Base-by-base conservation (phyloP, 192 early-diverging fungal genomes). In the Umbelopsis sp. region DNA sequence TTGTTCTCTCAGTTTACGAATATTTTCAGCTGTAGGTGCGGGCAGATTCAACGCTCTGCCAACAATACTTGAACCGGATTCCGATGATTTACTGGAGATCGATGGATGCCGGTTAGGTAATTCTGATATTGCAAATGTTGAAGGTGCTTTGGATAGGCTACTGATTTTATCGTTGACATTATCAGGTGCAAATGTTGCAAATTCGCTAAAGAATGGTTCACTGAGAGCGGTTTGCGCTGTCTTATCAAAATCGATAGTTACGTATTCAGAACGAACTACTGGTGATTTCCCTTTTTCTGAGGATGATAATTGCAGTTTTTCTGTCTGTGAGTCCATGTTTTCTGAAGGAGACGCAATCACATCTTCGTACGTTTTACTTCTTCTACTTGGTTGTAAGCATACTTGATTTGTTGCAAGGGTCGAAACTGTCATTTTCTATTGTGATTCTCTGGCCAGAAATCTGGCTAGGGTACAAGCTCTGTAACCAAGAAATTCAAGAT, bases 1-100 rank as follows among this genome's bases (percentile, higher is more conserved):
- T 10, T 84, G 79, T 26, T 83, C 71, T 34, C 88, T 82, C 49
- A 77, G 75, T 38, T 51, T 25, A n/a, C 72, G 69, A 45, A 85
- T 66, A 25, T 77, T 76, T 69, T 85, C 77, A 22, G 54, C 69
- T 4, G 81, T 81, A 66, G 69, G 71, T 31, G 84, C 76, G 16
- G 78, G 78, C 41, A 75, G 26, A 62, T 62, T 62, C 16, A 20
- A n/a, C 20, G 31, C 56, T 62, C 29, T 29, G 14, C 29, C 56
- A 62, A 34, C 11, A 17, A 62, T 62, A 62, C 56, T 62, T 62
- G 56, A 62, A 14, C 31, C 31, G 12, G 56, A 36, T 16, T 62
- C 56, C 8, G 56, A 62, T 32, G 56, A 62, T 17, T 62, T 62
- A 26, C 56, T 62, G 20, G 56, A 62, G 7, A 62, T 62, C 16